Evolutionary conservation across 305 asterid species (phyloP).

Genomic region (Lippia alba): DNA sequence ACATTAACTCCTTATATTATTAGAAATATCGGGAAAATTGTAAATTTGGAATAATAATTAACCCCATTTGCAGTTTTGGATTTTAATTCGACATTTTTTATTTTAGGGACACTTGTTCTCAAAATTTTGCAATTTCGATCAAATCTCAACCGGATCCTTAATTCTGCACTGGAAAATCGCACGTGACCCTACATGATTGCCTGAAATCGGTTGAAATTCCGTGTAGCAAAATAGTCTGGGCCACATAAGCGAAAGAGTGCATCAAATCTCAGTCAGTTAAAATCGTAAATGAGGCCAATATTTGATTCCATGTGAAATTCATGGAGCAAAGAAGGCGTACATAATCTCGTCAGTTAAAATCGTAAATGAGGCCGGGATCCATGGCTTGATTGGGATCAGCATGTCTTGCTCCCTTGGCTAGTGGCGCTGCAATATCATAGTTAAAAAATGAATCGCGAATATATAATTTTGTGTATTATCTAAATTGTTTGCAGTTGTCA

Average conservation of each 20-base stretch:
- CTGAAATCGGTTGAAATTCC: too few species aligned
- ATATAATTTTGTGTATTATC: constrained; percentile 45
- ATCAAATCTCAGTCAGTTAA: too few species aligned
- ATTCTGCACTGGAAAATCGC: too few species aligned
- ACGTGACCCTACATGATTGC: too few species aligned
- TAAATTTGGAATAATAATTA: constrained; percentile 17
- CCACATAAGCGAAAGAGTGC: constrained; percentile 59
- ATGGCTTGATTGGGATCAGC: constrained; percentile 61
- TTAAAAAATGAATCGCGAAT: constrained; percentile 42
- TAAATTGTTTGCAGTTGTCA: constrained; percentile 51
- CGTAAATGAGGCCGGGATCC: constrained; percentile 62
- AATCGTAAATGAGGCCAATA: constrained; percentile 20
- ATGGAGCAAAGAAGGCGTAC: constrained; percentile 55
- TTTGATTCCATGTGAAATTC: constrained; percentile 47
- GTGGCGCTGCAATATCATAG: constrained; percentile 42
- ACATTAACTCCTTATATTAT: too few species aligned
- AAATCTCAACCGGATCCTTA: too few species aligned
- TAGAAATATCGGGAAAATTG: too few species aligned
- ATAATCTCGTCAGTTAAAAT: constrained; percentile 52
- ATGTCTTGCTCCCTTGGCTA: constrained; percentile 57
- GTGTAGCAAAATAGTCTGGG: too few species aligned
- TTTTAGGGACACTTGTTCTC: too few species aligned
- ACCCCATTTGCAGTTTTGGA: too few species aligned
- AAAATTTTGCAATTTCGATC: too few species aligned
- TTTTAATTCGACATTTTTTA: too few species aligned